Evolutionary conservation across 345 rosid genomes (phyloP).

Genomic region (Pugionium cornutum): DNA sequence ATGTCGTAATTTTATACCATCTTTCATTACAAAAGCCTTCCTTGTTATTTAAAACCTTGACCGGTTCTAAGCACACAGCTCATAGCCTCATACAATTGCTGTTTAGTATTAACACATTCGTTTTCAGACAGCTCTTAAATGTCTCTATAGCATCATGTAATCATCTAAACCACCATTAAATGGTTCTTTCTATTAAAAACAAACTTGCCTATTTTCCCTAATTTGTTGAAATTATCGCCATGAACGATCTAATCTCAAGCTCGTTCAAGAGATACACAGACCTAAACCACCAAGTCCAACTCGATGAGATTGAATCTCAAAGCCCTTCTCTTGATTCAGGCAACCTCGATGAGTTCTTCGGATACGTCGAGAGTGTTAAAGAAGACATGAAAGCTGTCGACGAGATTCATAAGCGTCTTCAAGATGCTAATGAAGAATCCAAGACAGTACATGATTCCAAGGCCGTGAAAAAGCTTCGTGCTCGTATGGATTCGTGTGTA

Average conservation of each 20-base stretch:
- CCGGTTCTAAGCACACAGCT: conserved; percentile 37
- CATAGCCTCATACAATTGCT: not conserved
- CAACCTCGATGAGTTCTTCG: conserved; percentile 78
- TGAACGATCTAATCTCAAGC: conserved; percentile 61
- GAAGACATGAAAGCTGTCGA: conserved; percentile 73
- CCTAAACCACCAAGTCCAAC: conserved; percentile 43
- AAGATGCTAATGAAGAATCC: conserved; percentile 69
- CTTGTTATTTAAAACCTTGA: conserved; percentile 25
- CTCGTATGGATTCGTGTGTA: conserved; percentile 65
- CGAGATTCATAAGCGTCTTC: conserved; percentile 56
- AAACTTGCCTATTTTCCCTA: conserved; percentile 12
- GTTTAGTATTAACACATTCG: conserved; percentile 13
- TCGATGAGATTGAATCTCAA: conserved; percentile 50
- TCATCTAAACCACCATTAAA: conserved; percentile 1
- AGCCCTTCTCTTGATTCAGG: conserved; percentile 44
- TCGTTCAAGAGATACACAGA: conserved; percentile 64
- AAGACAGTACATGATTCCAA: conserved; percentile 68
- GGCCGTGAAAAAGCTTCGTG: conserved; percentile 62
- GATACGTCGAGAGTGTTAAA: conserved; percentile 74
- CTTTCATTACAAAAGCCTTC: conserved; percentile 30
- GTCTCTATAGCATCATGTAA: conserved; percentile 20
- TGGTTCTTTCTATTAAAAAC: conserved; percentile 1
- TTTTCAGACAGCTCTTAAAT: conserved; percentile 21
- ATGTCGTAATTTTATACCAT: conserved; percentile 10
- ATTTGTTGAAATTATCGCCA: conserved; percentile 16